Evolutionary conservation across 192 early-diverging fungal species (phyloP), one percentile per base, ranked within the genome.

Genomic region (Spinellus fusiger): DNA sequence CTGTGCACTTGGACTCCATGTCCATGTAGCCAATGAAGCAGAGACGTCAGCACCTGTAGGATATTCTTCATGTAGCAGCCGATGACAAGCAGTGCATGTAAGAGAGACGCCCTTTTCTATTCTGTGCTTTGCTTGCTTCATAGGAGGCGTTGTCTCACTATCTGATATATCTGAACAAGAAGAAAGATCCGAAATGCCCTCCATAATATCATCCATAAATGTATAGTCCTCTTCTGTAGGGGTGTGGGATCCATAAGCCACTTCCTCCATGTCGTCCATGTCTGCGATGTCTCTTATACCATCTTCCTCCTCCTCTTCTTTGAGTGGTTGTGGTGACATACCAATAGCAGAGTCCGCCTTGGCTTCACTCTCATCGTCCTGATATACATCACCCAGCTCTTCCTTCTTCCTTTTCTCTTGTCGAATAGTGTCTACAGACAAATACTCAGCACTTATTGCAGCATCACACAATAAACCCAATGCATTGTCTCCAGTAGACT

Each of bases 1-100:
- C 0, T 44, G 23, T 4, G 52, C 59, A 20, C 66, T 62, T 4
- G 66, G 66, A n/a, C 59, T 68, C 66, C 66, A 68, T 5, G 66
- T 56, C 66, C 66, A 68, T 22, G 66, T 68, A 7, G 59, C 59
- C 4, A 68, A 25, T n/a, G 60, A 3, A 28, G 49, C 59, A 7
- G 49, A 49, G 25, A 40, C 64, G 4, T 31, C 27, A 4, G 57
- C 33, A 6, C 58, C 56, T 23, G 64, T 23, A 20, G 56, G 4
- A 33, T 59, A 50, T 25, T 66, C 50, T 47, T 54, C 38, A 13
- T 28, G 33, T 20, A 66, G 33, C 33, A 57, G 64, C 37, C 58
- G 49, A n/a, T 34, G 20, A 47, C 64, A 66, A 22, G 64, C 64
- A 37, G 58, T 58, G 51, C 64, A 66, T 8, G 29, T 44, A 49